These are phyloP conservation scores for Hamigera avellanea DNA, from an alignment of 495 filamentous ascomycete species.

Conservation along the genomic window DNA sequence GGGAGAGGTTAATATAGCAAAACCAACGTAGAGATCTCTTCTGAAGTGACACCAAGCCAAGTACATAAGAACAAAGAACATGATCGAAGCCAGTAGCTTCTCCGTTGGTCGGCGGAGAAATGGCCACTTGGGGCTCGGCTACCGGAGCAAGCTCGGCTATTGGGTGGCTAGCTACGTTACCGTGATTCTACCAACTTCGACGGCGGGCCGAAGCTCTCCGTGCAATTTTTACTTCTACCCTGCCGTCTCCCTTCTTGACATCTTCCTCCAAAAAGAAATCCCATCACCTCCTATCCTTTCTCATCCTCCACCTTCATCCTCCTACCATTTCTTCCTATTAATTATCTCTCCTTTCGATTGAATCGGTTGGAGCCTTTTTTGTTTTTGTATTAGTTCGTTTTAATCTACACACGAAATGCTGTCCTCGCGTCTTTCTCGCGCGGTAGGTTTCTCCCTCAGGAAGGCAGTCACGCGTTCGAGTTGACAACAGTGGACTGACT, in stretches of 20 bases:
- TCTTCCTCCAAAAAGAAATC: constrained; percentile 10
- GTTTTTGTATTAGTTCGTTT: constrained; percentile 29
- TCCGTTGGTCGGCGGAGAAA: no score
- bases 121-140: no score
- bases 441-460: constrained; percentile 48
- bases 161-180: no score
- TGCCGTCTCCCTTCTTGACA: constrained; percentile 15
- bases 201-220: constrained; percentile 30
- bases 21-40: no score
- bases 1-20: no score
- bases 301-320: constrained; percentile 13
- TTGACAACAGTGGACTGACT: no score
- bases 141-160: no score
- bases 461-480: constrained; percentile 12
- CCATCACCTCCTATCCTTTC: constrained; percentile 1
- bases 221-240: constrained; percentile 38
- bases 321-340: constrained; percentile 11
- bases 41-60: no score
- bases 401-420: constrained; percentile 35
- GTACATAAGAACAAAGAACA: no score
- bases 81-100: no score
- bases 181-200: constrained; percentile 34
- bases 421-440: constrained; percentile 44
- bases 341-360: constrained; percentile 24
- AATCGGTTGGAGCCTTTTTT: constrained; percentile 27